Percentiles rank a stretch among this genome's conserved stretches.
phyloP scores from a whole-genome alignment of 805 yeast species.

The Candida coleopterorum region DNA sequence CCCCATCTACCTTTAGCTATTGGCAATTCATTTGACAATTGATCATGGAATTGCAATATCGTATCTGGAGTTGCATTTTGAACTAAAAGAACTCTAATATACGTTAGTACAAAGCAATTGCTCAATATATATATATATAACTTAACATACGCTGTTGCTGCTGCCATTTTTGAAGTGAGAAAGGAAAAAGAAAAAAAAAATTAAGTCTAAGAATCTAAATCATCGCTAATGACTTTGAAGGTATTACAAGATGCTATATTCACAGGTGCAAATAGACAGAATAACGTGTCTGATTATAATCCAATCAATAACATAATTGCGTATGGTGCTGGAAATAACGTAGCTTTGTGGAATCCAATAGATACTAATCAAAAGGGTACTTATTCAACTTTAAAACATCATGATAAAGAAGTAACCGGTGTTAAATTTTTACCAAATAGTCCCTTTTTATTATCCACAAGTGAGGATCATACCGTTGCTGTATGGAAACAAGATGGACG shows the following conservation, averaged over 20 bases:
- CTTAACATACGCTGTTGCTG: conserved; percentile 35
- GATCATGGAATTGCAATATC: conserved; percentile 66
- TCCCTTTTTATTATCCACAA: conserved; percentile 49
- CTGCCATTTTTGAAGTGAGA: conserved; percentile 20
- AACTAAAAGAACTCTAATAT: conserved; percentile 36
- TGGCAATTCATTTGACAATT: conserved; percentile 64
- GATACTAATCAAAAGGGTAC: conserved; percentile 42
- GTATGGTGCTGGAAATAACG: conserved; percentile 62
- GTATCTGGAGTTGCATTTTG: conserved; percentile 49
- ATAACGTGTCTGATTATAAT: conserved; percentile 53
- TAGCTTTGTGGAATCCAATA: conserved; percentile 69
- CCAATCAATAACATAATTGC: conserved; percentile 43
- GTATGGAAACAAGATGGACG: conserved; percentile 47
- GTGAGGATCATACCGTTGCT: conserved; percentile 60
- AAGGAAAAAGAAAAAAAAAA: no score
- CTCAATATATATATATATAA: not conserved
- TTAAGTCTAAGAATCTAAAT: not conserved
- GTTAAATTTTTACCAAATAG: conserved; percentile 49
- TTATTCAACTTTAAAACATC: conserved; percentile 53
- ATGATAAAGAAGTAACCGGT: conserved; percentile 58
- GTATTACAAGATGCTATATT: conserved; percentile 50
- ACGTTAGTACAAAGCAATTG: no score
- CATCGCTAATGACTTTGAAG: not conserved
- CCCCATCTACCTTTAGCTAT: conserved; percentile 59
- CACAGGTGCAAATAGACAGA: conserved; percentile 68